These are phyloP conservation scores for Myrmaecium sp. DNA, from an alignment of 2,329 filamentous ascomycete species.

Conservation along the genomic window DNA sequence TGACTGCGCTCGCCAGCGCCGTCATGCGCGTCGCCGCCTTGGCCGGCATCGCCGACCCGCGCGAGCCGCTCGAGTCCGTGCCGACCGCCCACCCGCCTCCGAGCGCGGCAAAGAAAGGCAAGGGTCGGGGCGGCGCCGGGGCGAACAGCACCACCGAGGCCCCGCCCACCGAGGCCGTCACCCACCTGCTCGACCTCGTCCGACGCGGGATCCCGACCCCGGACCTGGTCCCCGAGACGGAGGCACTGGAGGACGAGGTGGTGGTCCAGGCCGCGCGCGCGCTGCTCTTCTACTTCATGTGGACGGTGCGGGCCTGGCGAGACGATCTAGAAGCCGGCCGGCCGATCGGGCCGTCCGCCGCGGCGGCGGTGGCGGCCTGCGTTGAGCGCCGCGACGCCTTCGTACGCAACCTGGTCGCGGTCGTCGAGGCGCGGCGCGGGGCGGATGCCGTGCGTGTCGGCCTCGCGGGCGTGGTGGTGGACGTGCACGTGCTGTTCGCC, in stretches of 20 bases:
- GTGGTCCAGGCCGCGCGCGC: constrained; percentile 60
- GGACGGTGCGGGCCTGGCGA: constrained; percentile 52
- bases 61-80: constrained; percentile 51
- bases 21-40: constrained; percentile 69
- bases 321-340: constrained; percentile 18
- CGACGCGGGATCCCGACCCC: constrained; percentile 51
- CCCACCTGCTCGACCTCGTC: constrained; percentile 55
- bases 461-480: constrained; percentile 61
- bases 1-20: constrained; percentile 56
- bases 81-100: constrained; percentile 20
- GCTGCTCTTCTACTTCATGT: constrained; percentile 84
- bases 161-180: constrained; percentile 28
- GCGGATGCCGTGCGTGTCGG: constrained; percentile 66
- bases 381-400: constrained; percentile 35
- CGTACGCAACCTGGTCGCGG: constrained; percentile 28
- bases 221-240: constrained; percentile 51
- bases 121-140: constrained; percentile 4
- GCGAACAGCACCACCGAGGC: constrained; percentile 14
- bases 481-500: constrained; percentile 66
- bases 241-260: constrained; percentile 64
- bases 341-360: constrained; percentile 35
- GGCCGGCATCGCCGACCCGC: constrained; percentile 61
- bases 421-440: constrained; percentile 35
- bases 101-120: constrained; percentile 22
- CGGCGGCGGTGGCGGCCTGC: constrained; percentile 41